These are phyloP conservation scores for Skeletonema menzelii DNA, from an alignment of 108 stramenopile genomes.

Conservation along the genomic window DNA sequence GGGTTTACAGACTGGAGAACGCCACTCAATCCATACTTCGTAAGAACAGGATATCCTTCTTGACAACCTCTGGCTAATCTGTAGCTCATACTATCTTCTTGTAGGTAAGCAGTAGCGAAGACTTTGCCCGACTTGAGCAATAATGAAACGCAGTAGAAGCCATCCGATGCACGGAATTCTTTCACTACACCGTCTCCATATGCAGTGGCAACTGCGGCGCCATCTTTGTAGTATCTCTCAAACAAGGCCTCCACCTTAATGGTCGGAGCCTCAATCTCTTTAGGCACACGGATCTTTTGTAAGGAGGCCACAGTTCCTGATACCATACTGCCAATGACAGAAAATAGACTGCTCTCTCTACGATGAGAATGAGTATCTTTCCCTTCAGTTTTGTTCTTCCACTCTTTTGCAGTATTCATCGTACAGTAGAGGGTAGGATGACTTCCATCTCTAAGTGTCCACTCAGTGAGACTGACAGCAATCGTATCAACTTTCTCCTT, in stretches of 20 bases:
- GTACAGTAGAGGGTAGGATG: slow-evolving; percentile 80
- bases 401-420: slow-evolving; percentile 60
- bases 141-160: slow-evolving; percentile 75
- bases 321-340: slow-evolving; percentile 67
- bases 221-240: slow-evolving; percentile 77
- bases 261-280: slow-evolving; percentile 44
- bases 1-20: slow-evolving; percentile 85
- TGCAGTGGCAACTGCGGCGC: slow-evolving; percentile 79
- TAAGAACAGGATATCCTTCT: slow-evolving; percentile 88
- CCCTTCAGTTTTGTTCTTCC: slow-evolving; percentile 60
- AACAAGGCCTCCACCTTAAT: slow-evolving; percentile 29
- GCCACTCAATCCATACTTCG: slow-evolving; percentile 72
- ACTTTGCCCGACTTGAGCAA: slow-evolving; percentile 50
- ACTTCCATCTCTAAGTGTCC: slow-evolving; percentile 77
- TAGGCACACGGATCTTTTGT: slow-evolving; percentile 45
- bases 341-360: slow-evolving; percentile 59
- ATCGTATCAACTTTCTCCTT: slow-evolving; percentile 43
- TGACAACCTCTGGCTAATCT: slow-evolving; percentile 82
- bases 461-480: slow-evolving; percentile 60
- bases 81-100: slow-evolving; percentile 65
- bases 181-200: slow-evolving; percentile 77
- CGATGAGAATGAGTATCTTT: slow-evolving; percentile 14
- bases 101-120: slow-evolving; percentile 59
- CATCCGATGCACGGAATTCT: slow-evolving; percentile 71
- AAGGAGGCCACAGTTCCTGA: slow-evolving; percentile 51